Percentiles rank a stretch among this genome's conserved stretches.
These are phyloP conservation scores for Hypoxylon sp. DNA, from an alignment of 2,329 filamentous ascomycete genomes.

Conservation along the genomic window DNA sequence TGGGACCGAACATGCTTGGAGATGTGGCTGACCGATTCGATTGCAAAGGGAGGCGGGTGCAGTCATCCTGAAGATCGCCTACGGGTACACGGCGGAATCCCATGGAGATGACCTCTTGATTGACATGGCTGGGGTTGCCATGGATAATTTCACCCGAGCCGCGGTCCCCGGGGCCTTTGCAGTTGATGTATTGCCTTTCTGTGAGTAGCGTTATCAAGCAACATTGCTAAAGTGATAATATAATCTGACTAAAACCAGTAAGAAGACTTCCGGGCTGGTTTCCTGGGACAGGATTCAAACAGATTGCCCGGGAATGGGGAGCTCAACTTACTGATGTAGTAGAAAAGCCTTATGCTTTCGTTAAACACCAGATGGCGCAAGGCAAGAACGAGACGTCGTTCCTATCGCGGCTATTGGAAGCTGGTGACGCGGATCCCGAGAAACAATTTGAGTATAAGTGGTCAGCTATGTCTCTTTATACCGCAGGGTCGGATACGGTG, in stretches of 20 bases:
- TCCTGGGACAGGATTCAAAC: slow-evolving; percentile 51
- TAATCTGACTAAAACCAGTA: slow-evolving; percentile 35
- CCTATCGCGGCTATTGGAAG: slow-evolving; percentile 32
- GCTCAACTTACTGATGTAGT: slow-evolving; percentile 22
- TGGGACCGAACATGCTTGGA: neutral
- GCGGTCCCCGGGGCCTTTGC: slow-evolving; percentile 46
- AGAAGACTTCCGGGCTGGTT: slow-evolving; percentile 50
- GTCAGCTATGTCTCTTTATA: slow-evolving; percentile 43
- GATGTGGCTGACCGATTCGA: slow-evolving; percentile 44
- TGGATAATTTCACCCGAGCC: slow-evolving; percentile 43
- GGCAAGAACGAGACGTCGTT: slow-evolving; percentile 38
- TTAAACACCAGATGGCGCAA: slow-evolving; percentile 41
- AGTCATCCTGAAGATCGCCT: slow-evolving; percentile 50
- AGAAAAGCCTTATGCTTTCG: slow-evolving; percentile 47
- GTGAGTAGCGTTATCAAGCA: slow-evolving; percentile 29
- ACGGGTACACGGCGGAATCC: slow-evolving; percentile 51
- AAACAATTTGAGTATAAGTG: slow-evolving; percentile 42
- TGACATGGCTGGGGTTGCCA: slow-evolving; percentile 35
- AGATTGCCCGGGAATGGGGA: slow-evolving; percentile 34
- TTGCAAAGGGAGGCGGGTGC: slow-evolving; percentile 52
- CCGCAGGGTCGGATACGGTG: slow-evolving; percentile 49
- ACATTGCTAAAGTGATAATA: neutral
- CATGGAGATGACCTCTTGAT: slow-evolving; percentile 48
- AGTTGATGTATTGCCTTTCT: slow-evolving; percentile 50
- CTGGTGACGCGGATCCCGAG: slow-evolving; percentile 20